Evolutionary conservation across 805 yeast species (phyloP).

Genomic region (Yamadazyma olivae): DNA sequence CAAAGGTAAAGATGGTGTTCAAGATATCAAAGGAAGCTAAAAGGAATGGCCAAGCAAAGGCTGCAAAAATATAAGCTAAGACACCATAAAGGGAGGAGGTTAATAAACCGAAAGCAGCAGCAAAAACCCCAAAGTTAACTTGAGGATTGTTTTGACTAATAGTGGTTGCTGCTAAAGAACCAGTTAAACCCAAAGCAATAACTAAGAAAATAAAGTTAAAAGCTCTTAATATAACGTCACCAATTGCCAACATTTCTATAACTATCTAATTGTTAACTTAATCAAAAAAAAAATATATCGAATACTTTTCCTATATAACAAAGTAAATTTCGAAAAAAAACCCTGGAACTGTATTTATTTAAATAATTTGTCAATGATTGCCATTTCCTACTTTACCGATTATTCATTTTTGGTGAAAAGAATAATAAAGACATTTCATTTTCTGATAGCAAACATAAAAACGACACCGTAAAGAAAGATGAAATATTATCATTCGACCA

Average conservation of each 20-base stretch:
- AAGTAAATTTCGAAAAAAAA: neutral
- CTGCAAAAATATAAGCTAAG: constrained; percentile 70
- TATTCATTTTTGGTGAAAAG: neutral
- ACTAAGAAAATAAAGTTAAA: constrained; percentile 73
- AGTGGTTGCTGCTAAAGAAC: constrained; percentile 75
- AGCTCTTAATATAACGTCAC: constrained; percentile 73
- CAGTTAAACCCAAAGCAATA: constrained; percentile 82
- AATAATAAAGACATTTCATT: neutral
- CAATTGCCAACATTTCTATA: constrained; percentile 60
- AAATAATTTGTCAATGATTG: neutral
- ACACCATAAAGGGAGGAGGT: constrained; percentile 79
- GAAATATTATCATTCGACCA: too few relatives aligned
- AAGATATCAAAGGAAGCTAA: constrained; percentile 76
- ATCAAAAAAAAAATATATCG: too few relatives aligned
- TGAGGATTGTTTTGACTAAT: constrained; percentile 58
- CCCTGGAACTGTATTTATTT: neutral
- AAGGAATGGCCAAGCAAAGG: constrained; percentile 84
- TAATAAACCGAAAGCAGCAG: constrained; percentile 81
- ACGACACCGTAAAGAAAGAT: too few relatives aligned
- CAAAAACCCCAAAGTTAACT: constrained; percentile 84
- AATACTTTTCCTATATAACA: too few relatives aligned
- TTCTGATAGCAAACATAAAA: too few relatives aligned
- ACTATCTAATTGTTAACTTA: too few relatives aligned
- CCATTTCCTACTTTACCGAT: neutral
- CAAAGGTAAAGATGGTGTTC: constrained; percentile 86